phyloP scores from a whole-genome alignment of 2,329 filamentous ascomycete genomes.

The Didymellaceae sp. region DNA sequence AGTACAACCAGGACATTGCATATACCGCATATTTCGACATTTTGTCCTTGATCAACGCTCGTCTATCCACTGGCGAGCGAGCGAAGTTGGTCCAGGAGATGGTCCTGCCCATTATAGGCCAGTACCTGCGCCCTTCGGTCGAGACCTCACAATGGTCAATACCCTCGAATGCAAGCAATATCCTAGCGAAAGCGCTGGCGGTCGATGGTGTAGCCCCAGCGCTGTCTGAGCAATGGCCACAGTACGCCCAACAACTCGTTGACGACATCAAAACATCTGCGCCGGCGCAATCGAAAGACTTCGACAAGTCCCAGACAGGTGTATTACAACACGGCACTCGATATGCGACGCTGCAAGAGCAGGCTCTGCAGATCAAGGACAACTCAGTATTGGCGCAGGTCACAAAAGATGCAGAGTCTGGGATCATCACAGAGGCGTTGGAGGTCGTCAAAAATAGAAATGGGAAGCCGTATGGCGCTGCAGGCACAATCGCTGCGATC shows the following conservation, averaged over 20 bases:
- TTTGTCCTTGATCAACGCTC: slow-evolving; percentile 56
- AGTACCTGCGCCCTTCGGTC: slow-evolving; percentile 59
- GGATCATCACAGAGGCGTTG: slow-evolving; percentile 58
- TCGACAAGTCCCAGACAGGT: slow-evolving; percentile 72
- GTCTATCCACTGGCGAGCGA: slow-evolving; percentile 53
- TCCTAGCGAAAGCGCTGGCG: slow-evolving; percentile 52
- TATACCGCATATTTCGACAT: slow-evolving; percentile 79
- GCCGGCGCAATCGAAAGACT: slow-evolving; percentile 82
- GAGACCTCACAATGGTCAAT: slow-evolving; percentile 60
- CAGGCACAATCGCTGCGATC: slow-evolving; percentile 62
- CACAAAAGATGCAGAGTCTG: slow-evolving; percentile 47
- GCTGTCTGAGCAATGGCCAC: slow-evolving; percentile 66
- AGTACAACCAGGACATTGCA: slow-evolving; percentile 69
- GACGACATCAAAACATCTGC: slow-evolving; percentile 74
- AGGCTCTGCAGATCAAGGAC: slow-evolving; percentile 19
- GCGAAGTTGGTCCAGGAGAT: slow-evolving; percentile 54
- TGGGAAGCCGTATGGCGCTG: slow-evolving; percentile 72
- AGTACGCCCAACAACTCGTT: slow-evolving; percentile 67
- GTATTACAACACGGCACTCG: slow-evolving; percentile 71
- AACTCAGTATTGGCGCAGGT: slow-evolving; percentile 17
- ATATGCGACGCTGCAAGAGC: slow-evolving; percentile 63
- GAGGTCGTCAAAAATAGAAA: slow-evolving; percentile 60
- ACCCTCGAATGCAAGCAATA: slow-evolving; percentile 47
- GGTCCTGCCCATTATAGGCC: slow-evolving; percentile 60
- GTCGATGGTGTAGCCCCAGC: slow-evolving; percentile 54